Percentiles rank a stretch among this genome's conserved stretches.
These are phyloP conservation scores for Heracleum sosnowskyi DNA, from an alignment of 129 eudicot species.

Conservation along the genomic window DNA sequence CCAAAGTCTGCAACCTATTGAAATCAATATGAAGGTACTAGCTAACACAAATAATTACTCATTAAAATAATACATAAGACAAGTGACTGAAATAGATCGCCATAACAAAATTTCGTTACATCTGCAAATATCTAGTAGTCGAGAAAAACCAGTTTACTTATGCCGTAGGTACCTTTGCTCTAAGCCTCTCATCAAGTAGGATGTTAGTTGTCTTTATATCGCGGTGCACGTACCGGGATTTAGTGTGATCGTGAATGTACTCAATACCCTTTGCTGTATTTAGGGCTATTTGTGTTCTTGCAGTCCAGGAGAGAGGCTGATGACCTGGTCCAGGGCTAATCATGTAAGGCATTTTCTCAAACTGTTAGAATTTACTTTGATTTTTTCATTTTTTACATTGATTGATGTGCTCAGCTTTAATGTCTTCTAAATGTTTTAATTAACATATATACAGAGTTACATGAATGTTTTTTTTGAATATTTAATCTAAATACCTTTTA, in stretches of 20 bases:
- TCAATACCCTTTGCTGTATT: constrained; percentile 90
- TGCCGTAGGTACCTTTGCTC: constrained; percentile 59
- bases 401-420: neutral
- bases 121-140: neutral
- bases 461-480: too few species aligned
- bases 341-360: constrained; percentile 14
- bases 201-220: constrained; percentile 80
- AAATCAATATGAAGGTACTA: constrained; percentile 10
- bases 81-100: neutral
- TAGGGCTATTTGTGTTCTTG: constrained; percentile 66
- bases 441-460: neutral
- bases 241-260: constrained; percentile 82
- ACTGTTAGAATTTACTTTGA: neutral
- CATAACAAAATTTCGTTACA: neutral
- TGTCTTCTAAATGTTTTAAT: neutral
- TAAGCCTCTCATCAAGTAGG: constrained; percentile 55
- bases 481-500: constrained; percentile 42
- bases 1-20: constrained; percentile 85
- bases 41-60: neutral
- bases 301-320: constrained; percentile 80
- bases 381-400: neutral
- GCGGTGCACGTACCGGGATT: constrained; percentile 73
- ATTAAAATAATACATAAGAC: neutral
- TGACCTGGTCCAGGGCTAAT: constrained; percentile 45
- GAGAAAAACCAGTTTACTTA: too few species aligned